A percentile compares a stretch with the other conserved stretches of the same genome.
These are phyloP conservation scores for Pyricularia grisea DNA, from an alignment of 2,329 filamentous ascomycete genomes.

Conservation along the genomic window DNA sequence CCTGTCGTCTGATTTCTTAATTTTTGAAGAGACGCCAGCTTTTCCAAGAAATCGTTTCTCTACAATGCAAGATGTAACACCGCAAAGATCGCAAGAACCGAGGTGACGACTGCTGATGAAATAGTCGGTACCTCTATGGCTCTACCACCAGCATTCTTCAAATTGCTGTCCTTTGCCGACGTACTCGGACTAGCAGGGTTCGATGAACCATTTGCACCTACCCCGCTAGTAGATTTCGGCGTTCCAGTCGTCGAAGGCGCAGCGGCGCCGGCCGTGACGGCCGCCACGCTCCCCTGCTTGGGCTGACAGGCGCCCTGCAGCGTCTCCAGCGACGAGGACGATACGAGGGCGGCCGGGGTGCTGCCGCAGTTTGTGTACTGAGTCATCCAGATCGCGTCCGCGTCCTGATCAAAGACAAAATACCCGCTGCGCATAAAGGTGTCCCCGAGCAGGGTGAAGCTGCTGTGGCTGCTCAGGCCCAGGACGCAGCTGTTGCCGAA, in stretches of 20 bases:
- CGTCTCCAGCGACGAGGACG: constrained; percentile 6
- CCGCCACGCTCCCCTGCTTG: not conserved
- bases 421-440: constrained; percentile 48
- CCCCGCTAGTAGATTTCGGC: not conserved
- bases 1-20: not conserved
- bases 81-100: not conserved
- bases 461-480: constrained; percentile 36
- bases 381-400: constrained; percentile 36
- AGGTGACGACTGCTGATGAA: not conserved
- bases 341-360: constrained; percentile 25
- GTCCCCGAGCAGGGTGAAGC: constrained; percentile 46
- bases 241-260: not conserved
- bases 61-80: not conserved
- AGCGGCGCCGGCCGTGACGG: not conserved
- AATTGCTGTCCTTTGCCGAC: not conserved
- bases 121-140: not conserved
- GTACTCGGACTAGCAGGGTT: not conserved
- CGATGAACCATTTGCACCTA: not conserved
- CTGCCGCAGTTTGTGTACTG: constrained; percentile 42
- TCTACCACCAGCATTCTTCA: not conserved
- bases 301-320: constrained; percentile 9
- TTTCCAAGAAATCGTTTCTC: not conserved
- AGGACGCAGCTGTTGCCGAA: constrained; percentile 30
- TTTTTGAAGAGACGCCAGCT: not conserved
- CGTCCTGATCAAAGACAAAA: constrained; percentile 42